Evolutionary conservation across 1,284 basidiomycete genomes (phyloP), one percentile per base, ranked within the genome.

Genomic region (Puccinia polysora): DNA sequence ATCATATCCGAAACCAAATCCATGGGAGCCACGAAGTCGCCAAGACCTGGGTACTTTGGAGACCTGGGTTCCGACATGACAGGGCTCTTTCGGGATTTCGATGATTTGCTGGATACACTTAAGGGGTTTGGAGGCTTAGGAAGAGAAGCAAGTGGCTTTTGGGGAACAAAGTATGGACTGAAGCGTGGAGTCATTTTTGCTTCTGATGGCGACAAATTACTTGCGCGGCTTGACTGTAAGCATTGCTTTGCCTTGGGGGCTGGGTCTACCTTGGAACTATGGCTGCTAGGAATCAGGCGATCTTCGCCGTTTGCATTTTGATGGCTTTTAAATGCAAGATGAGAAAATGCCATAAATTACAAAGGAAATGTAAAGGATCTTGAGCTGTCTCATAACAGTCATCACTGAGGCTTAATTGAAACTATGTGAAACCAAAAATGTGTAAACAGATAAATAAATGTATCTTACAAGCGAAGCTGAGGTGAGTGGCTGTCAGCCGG

Each of bases 41-140:
- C 23, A 28, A 60, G 36, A 43, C 67, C 67, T 69, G 30, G 25
- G 47, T 69, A 69, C 47, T 69, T 69, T 20, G 67, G 67, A 20
- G 6, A 47, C 47, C 59, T 69, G 20, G 67, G 67, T 28, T 45
- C n/a, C 12, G 59, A 38, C 12, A 49, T 20, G 4, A 60, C 28
- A 30, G n/a, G 47, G 40, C 67, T 53, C 14, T 69, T 69, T 4
- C 67, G 67, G 25, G 32, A 40, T 32, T 58, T 55, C 12, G 55
- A 15, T 18, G 43, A 59, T 47, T 59, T 59, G 25, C 34, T 47
- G 38, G 53, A 43, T 36, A 23, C 5, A 32, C 59, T 45, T n/a
- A 34, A 47, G 15, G 65, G 36, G 23, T 55, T 23, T 30, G 55
- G 55, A 49, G 32, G 65, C 28, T 59, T 59, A 23, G 56, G 56